A percentile compares a stretch with the other conserved stretches of the same genome.
Conservation (phyloP, 2,329 filamentous ascomycete genomes). For the Pseudogymnoascus sp. region DNA sequence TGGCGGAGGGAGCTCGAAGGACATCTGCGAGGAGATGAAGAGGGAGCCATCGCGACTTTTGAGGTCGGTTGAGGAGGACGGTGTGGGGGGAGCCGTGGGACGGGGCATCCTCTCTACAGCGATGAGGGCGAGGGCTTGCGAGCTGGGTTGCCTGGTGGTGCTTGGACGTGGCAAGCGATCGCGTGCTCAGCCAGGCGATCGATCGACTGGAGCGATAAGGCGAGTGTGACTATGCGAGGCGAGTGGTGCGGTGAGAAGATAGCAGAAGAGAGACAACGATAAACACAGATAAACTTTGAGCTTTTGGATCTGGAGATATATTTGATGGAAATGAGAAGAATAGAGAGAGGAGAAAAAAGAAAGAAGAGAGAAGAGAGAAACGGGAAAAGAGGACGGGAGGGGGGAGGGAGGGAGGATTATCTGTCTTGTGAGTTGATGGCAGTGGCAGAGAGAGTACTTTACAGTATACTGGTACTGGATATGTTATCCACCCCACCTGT, state of each 20-base stretch:
- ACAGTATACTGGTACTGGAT: not conserved
- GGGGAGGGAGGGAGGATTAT: not conserved
- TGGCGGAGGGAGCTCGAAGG: constrained; percentile 70
- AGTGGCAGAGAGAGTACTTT: no score
- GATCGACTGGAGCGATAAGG: constrained; percentile 1
- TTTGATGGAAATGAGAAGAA: not conserved
- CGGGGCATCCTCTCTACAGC: constrained; percentile 49
- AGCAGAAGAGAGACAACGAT: not conserved
- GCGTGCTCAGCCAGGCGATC: constrained; percentile 7
- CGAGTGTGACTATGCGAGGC: not conserved
- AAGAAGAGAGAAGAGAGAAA: not conserved
- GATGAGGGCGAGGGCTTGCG: not conserved
- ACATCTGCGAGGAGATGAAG: constrained; percentile 53
- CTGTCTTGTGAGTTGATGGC: not conserved
- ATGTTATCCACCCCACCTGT: not conserved
- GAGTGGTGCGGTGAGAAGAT: not conserved
- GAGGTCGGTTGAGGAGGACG: constrained; percentile 72
- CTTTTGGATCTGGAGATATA: not conserved
- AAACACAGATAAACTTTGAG: not conserved
- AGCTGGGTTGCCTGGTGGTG: not conserved
- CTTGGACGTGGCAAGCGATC: not conserved
- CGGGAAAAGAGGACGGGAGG: not conserved
- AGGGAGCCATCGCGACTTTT: constrained; percentile 59
- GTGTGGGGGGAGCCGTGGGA: constrained; percentile 61
- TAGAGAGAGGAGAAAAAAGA: not conserved